A percentile compares a stretch with the other conserved stretches of the same genome.
These are phyloP conservation scores for Thraustochytrium striatum DNA, from an alignment of 352 stramenopile species.

Conservation along the genomic window DNA sequence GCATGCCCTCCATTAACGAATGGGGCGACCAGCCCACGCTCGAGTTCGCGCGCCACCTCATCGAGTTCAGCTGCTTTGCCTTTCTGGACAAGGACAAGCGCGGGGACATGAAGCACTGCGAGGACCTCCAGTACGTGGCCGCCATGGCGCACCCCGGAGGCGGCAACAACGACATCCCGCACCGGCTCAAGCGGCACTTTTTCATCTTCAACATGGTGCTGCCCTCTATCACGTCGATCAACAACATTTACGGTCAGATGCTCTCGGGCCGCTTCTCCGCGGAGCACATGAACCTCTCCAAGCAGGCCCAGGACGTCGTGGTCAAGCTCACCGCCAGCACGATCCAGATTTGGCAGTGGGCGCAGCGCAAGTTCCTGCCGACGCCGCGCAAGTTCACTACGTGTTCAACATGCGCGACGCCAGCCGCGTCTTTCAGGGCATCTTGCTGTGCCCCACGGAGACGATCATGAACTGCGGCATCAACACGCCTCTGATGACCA, in stretches of 20 bases:
- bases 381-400: constrained; percentile 98
- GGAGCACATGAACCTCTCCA: constrained; percentile 70
- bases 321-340: constrained; percentile 89
- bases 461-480: constrained; percentile 84
- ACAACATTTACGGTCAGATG: constrained; percentile 99
- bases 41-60: constrained; percentile 93
- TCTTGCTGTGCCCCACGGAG: constrained; percentile 89
- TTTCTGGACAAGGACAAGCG: constrained; percentile 97
- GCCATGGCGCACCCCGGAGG: constrained; percentile 95
- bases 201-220: constrained; percentile 97
- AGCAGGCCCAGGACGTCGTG: constrained; percentile 75
- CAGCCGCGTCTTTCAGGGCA: constrained; percentile 93
- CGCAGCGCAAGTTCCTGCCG: constrained; percentile 94
- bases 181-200: constrained; percentile 97
- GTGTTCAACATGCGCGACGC: constrained; percentile 99
- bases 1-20: constrained; percentile 90
- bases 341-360: constrained; percentile 92
- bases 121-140: constrained; percentile 93
- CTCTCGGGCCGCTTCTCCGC: constrained; percentile 83
- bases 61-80: constrained; percentile 92
- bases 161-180: constrained; percentile 97
- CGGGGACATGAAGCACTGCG: constrained; percentile 95
- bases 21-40: constrained; percentile 97
- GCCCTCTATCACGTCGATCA: constrained; percentile 93
- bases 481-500: constrained; percentile 53